Base-by-base conservation (phyloP, 2,329 filamentous ascomycete genomes). In the Diaporthe citri region DNA sequence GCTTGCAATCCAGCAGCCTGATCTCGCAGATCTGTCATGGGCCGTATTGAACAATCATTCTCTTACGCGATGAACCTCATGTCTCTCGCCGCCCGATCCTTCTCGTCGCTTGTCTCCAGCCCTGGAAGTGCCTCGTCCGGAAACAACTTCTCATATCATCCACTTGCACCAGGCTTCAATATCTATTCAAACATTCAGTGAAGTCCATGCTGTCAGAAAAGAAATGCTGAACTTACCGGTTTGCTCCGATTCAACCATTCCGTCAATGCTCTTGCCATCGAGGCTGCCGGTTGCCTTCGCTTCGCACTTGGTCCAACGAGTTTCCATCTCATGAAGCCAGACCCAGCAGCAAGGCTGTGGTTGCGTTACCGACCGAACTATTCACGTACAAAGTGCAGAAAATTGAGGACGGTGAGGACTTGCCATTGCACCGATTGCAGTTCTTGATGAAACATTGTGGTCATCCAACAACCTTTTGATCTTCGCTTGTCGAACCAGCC, bases 131-230 rank as follows among this genome's bases (percentile, higher is more conserved):
- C 15, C 60, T 12, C 25, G 10, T 13, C 10, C 41, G 25, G n/a
- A 22, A 12, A 46, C 36, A 39, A 39, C 36, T 20, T 46, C 20
- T 3, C 15, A 62, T 10, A 9, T 8, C 25, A 13, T 46, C 2
- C 15, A 4, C 22, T 39, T 20, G 6, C 39, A 3, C 20, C n/a
- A 34, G 15, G 6, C 5, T 22, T 22, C 25, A 15, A 31, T 34
- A 8, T 3, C 60, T 64, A 22, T 3, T 48, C 25, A n/a, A 22
- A 28, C 1, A 4, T 2, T 64, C 60, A 64, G 60, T 28, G 60
- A 31, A 31, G 17, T 31, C 10, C 3, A 22, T 1, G 8, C 4
- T 4, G 1, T 8, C 15, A 17, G 0, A 9, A 3, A 20, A 22
- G 41, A 13, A 22, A 20, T 31, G 10, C 5, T 34, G 8, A 15